Evolutionary conservation across 495 filamentous ascomycete genomes (phyloP).

Genomic region (Tetracladium setigerum): DNA sequence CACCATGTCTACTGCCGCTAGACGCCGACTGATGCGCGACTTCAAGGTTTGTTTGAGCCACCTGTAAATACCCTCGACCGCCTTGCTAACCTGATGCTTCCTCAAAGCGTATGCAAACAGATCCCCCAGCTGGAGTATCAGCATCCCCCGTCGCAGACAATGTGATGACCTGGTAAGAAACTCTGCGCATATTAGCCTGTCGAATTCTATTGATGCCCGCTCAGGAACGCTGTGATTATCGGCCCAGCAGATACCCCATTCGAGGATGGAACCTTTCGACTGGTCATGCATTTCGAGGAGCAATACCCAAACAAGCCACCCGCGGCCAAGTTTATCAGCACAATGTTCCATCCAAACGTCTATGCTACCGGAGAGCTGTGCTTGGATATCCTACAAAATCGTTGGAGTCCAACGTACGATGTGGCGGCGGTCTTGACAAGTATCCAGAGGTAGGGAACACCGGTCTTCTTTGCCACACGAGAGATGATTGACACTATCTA

Average conservation of each 20-base stretch:
- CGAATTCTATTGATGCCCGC: conserved; percentile 12
- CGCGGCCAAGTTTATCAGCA: conserved; percentile 94
- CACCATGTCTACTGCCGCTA: conserved; percentile 86
- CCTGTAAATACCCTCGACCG: conserved; percentile 10
- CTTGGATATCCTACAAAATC: conserved; percentile 93
- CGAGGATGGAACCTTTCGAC: conserved; percentile 94
- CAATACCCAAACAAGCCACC: conserved; percentile 98
- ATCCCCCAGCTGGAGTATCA: conserved; percentile 94
- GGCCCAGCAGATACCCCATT: conserved; percentile 96
- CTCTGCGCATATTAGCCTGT: conserved; percentile 1
- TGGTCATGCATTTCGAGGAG: conserved; percentile 99
- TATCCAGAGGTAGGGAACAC: conserved; percentile 75
- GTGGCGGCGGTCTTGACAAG: conserved; percentile 95
- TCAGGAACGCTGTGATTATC: conserved; percentile 97
- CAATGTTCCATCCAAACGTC: conserved; percentile 99
- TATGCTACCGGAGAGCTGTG: conserved; percentile 96
- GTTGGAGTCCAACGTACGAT: conserved; percentile 98
- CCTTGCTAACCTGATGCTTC: conserved; percentile 8
- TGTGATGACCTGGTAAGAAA: conserved; percentile 91
- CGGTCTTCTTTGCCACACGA: background rate
- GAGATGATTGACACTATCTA: conserved; percentile 27
- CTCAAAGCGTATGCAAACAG: conserved; percentile 93
- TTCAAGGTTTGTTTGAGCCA: conserved; percentile 69
- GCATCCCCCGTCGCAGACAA: conserved; percentile 96
- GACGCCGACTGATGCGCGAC: conserved; percentile 93